These are phyloP conservation scores for Pleurotus citrinopileatus DNA, from an alignment of 768 basidiomycete genomes.

Conservation along the genomic window DNA sequence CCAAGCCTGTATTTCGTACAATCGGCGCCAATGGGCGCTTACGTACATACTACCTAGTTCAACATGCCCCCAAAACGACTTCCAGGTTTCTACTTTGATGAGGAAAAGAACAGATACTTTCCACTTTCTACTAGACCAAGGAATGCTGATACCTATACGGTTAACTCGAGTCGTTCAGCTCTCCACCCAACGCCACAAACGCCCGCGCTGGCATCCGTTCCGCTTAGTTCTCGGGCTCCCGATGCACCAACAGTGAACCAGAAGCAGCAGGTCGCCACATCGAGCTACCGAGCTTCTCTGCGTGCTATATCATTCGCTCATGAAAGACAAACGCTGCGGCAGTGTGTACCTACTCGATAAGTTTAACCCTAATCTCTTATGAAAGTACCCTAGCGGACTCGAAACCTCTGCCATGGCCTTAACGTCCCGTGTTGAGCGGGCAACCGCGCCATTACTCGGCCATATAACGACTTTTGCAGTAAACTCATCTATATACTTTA, in stretches of 20 bases:
- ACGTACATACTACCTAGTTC: neutral
- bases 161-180: neutral
- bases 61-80: slow-evolving; percentile 47
- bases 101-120: slow-evolving; percentile 52
- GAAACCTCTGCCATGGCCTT: slow-evolving; percentile 20
- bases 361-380: neutral
- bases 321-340: neutral
- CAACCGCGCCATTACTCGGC: slow-evolving; percentile 31
- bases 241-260: neutral
- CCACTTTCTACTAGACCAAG: slow-evolving; percentile 43
- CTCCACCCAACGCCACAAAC: too few relatives aligned
- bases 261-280: neutral
- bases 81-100: slow-evolving; percentile 59
- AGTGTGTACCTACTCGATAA: neutral
- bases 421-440: slow-evolving; percentile 29
- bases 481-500: slow-evolving; percentile 13
- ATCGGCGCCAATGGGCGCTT: neutral
- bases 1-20: neutral
- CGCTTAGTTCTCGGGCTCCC: too few relatives aligned
- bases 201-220: too few relatives aligned
- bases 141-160: slow-evolving; percentile 12
- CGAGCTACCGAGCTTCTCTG: neutral
- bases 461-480: slow-evolving; percentile 48
- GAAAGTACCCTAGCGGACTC: neutral
- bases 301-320: neutral